phyloP scores from a whole-genome alignment of 2,329 filamentous ascomycete genomes.

The Penicillium sp. region DNA sequence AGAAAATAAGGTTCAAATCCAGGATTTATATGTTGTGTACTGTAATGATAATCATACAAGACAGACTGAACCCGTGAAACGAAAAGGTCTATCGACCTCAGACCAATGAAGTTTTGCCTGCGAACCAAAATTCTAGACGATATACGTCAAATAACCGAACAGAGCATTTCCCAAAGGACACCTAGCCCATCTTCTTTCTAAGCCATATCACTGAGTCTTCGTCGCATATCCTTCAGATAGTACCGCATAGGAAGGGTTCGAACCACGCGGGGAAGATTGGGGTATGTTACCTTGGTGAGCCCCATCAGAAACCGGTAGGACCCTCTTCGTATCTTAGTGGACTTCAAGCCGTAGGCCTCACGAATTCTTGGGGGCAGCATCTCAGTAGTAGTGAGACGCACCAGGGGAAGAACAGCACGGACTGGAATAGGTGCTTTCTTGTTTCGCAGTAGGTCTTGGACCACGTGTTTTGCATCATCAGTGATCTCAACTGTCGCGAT shows the following conservation, averaged over 20 bases:
- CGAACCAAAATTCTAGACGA: too few species aligned
- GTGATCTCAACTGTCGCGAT: constrained; percentile 36
- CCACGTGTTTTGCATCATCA: constrained; percentile 28
- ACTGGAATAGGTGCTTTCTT: constrained; percentile 29
- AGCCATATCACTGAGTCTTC: constrained; percentile 10
- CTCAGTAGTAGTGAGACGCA: constrained; percentile 30
- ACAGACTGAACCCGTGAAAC: background rate
- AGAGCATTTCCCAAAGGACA: background rate
- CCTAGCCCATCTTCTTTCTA: background rate
- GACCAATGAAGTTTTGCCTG: background rate
- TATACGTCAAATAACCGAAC: too few species aligned
- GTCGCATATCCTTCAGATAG: constrained; percentile 36
- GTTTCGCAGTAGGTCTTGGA: constrained; percentile 30
- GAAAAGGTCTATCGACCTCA: background rate
- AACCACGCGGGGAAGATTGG: constrained; percentile 25
- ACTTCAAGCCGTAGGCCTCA: constrained; percentile 28
- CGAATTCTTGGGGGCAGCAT: constrained; percentile 30
- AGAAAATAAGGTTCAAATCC: background rate
- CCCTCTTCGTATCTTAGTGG: constrained; percentile 17
- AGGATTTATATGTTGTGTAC: background rate
- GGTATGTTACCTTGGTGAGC: constrained; percentile 23
- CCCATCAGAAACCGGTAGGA: constrained; percentile 22
- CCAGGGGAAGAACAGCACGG: constrained; percentile 24
- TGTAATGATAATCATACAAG: too few species aligned
- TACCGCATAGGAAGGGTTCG: constrained; percentile 27